Conservation (phyloP, 2,329 filamentous ascomycete species). For the Diplodia scrobiculata region DNA sequence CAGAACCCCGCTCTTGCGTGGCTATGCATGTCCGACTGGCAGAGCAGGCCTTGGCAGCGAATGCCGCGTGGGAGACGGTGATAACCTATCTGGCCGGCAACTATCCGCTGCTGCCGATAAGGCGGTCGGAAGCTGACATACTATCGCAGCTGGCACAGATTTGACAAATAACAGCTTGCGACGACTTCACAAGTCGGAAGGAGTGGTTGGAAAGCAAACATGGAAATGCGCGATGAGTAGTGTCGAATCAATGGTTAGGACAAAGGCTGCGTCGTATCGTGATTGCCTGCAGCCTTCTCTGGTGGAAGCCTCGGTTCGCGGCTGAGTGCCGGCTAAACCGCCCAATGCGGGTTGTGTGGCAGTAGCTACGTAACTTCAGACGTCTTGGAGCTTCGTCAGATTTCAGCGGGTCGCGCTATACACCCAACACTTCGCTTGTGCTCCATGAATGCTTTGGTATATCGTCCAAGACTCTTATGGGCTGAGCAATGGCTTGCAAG, state of each 20-base stretch:
- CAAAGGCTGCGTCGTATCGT: background rate
- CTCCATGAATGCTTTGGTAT: background rate
- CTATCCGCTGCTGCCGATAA: constrained; percentile 13
- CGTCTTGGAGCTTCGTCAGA: constrained; percentile 25
- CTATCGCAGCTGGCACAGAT: background rate
- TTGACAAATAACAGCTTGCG: background rate
- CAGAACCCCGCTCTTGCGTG: background rate
- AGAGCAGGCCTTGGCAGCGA: background rate
- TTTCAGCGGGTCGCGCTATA: background rate
- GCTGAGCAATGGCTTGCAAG: background rate
- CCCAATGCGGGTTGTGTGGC: constrained; percentile 2
- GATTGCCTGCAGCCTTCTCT: too few relatives aligned
- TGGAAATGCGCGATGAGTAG: background rate
- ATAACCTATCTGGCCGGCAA: constrained; percentile 23
- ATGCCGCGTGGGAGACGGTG: background rate
- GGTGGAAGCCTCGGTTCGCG: background rate
- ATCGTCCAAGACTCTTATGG: background rate
- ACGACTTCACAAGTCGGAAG: too few relatives aligned
- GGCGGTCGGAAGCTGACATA: constrained; percentile 1
- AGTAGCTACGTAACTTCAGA: background rate
- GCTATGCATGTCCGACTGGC: background rate
- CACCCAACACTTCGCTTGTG: background rate
- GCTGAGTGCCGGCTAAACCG: background rate
- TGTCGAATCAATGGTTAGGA: background rate
- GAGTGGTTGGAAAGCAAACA: background rate